Base-by-base conservation (phyloP, 768 basidiomycete species). In the Hortiboletus campestris region DNA sequence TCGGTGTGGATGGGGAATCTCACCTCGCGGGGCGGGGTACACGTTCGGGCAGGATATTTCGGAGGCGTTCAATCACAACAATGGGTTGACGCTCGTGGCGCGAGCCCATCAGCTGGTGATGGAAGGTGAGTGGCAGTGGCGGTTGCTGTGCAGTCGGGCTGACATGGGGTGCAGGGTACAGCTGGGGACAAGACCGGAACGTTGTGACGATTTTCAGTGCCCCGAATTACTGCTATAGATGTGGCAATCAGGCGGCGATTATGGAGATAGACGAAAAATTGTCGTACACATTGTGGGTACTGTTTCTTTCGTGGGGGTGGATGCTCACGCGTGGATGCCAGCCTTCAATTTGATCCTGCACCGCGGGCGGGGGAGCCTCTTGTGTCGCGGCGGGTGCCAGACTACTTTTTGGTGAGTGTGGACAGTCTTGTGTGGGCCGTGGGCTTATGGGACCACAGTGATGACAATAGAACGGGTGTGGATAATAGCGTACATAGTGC, bases 151-250 rank as follows among this genome's bases (percentile, higher is more conserved):
- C 43, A 49, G 43, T 55, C 43, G 52, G 60, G 34, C 57, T 57
- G 46, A 56, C 48, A 14, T 5, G 31, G 36, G 2, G 32, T 19
- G 45, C 55, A 90, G 89, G 89, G 44, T 91, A 91, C 73, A 97
- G 94, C 71, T 98, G 96, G 96, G 94, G 94, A 56, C 96, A 98
- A 76, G 96, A 98, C 76, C 85, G 94, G 74, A 98, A 98, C 72
- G 96, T 99, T 22, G 96, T 99, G 62, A 99, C 96, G 41, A 98
- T 99, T 70, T 99, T 98, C 80, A 98, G 95, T 61, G 97, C 97
- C 63, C 97, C 97, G 41, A 99, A 99, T 77, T 99, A 98, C 75
- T 99, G 96, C 76, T 99, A 99, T 80, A 83, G 97, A 72, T 99
- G 97, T 72, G 97, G 97, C 51, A 99, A 99, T 73, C 97, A 98